Conservation (phyloP, 352 stramenopile species). For the Phytophthora aleatoria region DNA sequence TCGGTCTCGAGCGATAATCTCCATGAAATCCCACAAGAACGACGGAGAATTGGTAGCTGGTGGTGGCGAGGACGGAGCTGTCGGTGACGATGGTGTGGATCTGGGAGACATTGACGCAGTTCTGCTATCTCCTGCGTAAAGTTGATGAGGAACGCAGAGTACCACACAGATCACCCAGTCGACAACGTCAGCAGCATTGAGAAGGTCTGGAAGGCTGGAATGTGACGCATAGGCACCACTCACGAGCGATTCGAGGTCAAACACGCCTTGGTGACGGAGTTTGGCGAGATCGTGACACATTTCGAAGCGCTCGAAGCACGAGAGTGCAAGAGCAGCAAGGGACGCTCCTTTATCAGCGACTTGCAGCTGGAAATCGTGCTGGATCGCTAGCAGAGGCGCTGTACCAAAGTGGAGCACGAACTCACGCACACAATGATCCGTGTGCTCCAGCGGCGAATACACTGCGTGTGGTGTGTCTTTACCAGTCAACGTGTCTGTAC, state of each 20-base stretch:
- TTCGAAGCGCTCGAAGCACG: slow-evolving; percentile 57
- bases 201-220: slow-evolving; percentile 27
- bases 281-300: slow-evolving; percentile 53
- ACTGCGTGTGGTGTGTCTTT: not conserved
- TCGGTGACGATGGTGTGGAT: slow-evolving; percentile 3
- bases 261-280: slow-evolving; percentile 53
- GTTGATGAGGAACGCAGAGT: slow-evolving; percentile 54
- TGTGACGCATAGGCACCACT: slow-evolving; percentile 36
- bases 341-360: slow-evolving; percentile 25
- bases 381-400: slow-evolving; percentile 58
- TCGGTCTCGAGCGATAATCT: slow-evolving; percentile 52
- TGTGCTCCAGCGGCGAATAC: slow-evolving; percentile 42
- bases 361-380: slow-evolving; percentile 61
- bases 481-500: slow-evolving; percentile 1
- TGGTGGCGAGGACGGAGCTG: not conserved
- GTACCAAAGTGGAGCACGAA: slow-evolving; percentile 68
- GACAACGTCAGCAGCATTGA: slow-evolving; percentile 21
- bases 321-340: slow-evolving; percentile 50
- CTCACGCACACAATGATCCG: slow-evolving; percentile 48
- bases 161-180: slow-evolving; percentile 67
- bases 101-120: slow-evolving; percentile 9
- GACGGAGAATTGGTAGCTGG: slow-evolving; percentile 8
- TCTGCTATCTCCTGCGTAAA: slow-evolving; percentile 11
- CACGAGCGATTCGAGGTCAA: slow-evolving; percentile 51
- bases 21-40: slow-evolving; percentile 59